These are phyloP conservation scores for Cercospora sesami DNA, from an alignment of 2,329 filamentous ascomycete species.

Conservation along the genomic window DNA sequence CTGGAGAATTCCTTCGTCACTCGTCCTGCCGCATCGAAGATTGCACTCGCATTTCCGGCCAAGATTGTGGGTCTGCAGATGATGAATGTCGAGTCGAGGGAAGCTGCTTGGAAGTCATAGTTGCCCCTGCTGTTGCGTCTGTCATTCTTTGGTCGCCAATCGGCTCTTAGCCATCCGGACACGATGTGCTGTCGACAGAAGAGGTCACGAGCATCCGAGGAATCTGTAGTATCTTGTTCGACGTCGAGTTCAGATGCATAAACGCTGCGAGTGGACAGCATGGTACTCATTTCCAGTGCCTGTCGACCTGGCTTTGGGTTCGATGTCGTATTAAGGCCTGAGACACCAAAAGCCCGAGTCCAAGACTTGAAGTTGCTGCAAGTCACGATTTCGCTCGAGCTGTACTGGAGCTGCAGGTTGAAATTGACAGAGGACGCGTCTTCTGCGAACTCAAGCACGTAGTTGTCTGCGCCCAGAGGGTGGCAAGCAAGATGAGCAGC, in stretches of 20 bases:
- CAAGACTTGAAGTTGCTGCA: not conserved
- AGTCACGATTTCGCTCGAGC: not conserved
- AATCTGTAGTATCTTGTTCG: not conserved
- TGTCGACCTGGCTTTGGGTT: conserved; percentile 7
- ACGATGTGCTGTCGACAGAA: conserved; percentile 30
- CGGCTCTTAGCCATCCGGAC: conserved; percentile 35
- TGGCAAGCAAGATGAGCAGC: not conserved
- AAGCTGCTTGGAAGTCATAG: too few relatives aligned
- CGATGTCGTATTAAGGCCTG: not conserved
- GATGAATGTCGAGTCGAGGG: too few relatives aligned
- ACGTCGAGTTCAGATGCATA: not conserved
- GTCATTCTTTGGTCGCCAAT: not conserved
- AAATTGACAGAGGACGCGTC: not conserved
- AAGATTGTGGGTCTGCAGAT: too few relatives aligned
- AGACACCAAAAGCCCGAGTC: not conserved
- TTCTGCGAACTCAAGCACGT: not conserved
- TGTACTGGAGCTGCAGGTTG: not conserved
- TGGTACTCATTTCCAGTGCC: conserved; percentile 16
- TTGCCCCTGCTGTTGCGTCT: too few relatives aligned
- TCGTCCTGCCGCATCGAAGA: too few relatives aligned
- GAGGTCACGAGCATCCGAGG: conserved; percentile 9
- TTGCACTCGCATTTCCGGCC: too few relatives aligned
- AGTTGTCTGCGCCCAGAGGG: not conserved
- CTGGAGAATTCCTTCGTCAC: too few relatives aligned
- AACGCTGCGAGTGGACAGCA: conserved; percentile 9